These are phyloP conservation scores for Globisporangium middletonii DNA, from an alignment of 352 stramenopile species.

Conservation along the genomic window DNA sequence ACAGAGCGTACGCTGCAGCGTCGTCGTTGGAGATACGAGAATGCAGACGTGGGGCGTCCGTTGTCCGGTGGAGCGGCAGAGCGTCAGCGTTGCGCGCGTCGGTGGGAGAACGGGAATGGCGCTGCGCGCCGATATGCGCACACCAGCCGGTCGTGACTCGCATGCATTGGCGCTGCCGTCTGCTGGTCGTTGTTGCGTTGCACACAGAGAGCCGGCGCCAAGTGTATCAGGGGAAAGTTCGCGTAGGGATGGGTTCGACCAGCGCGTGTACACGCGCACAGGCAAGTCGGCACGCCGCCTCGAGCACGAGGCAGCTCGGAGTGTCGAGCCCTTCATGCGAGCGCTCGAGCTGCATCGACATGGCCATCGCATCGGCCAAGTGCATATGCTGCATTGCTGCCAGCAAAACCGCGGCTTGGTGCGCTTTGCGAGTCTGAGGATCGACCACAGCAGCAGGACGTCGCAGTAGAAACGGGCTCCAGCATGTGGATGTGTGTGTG, in stretches of 20 bases:
- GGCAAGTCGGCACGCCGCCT: too few relatives aligned
- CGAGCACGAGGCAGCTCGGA: too few relatives aligned
- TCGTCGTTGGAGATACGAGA: conserved; percentile 4
- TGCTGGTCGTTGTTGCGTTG: not conserved
- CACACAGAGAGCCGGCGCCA: not conserved
- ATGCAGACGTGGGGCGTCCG: conserved; percentile 10
- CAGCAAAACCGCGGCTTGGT: too few relatives aligned
- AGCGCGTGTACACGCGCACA: not conserved
- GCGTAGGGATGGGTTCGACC: not conserved
- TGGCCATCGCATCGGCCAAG: too few relatives aligned
- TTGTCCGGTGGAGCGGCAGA: not conserved
- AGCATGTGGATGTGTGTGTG: too few relatives aligned
- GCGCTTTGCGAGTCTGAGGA: too few relatives aligned
- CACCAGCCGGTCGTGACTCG: too few relatives aligned
- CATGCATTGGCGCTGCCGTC: not conserved
- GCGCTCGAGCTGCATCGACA: too few relatives aligned
- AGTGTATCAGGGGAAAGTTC: not conserved
- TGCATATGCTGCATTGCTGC: too few relatives aligned
- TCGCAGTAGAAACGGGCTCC: too few relatives aligned
- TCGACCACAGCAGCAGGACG: too few relatives aligned
- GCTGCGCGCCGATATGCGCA: not conserved
- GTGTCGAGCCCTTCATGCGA: too few relatives aligned
- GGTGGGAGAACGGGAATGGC: conserved; percentile 7
- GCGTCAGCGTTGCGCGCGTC: not conserved
- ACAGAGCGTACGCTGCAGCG: conserved; percentile 2